A percentile compares a stretch with the other conserved stretches of the same genome.
phyloP scores from a whole-genome alignment of 73 alveolate species.

The Paramecium octaurelia region DNA sequence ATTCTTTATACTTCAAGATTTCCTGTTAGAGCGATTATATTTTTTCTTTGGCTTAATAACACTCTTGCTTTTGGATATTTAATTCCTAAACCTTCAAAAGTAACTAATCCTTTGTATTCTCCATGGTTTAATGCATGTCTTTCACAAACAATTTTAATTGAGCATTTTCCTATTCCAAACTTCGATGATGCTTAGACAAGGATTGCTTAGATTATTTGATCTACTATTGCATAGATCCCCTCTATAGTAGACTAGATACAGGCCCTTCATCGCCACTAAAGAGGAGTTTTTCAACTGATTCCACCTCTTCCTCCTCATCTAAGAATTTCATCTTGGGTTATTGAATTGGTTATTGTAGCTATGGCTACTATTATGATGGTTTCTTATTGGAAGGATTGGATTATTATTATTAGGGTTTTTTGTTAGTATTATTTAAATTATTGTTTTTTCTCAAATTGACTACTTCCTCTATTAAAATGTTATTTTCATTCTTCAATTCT shows the following conservation, averaged over 20 bases:
- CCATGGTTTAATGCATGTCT: conserved; percentile 10
- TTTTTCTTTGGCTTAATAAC: background rate
- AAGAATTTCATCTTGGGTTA: background rate
- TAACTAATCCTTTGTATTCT: background rate
- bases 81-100: background rate
- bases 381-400: background rate
- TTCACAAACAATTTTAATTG: background rate
- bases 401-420: background rate
- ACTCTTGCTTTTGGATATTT: background rate
- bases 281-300: background rate
- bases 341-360: background rate
- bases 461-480: background rate
- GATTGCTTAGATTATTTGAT: background rate
- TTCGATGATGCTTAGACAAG: background rate
- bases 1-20: background rate
- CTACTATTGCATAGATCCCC: background rate
- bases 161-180: background rate
- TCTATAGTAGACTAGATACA: background rate
- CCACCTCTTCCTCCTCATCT: conserved; percentile 32
- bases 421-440: background rate
- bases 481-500: conserved; percentile 5
- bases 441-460: background rate
- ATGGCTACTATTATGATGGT: background rate
- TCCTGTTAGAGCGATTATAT: background rate
- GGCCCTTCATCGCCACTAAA: conserved; percentile 49